phyloP scores from a whole-genome alignment of 2,329 filamentous ascomycete species.

The Apiospora aurea region DNA sequence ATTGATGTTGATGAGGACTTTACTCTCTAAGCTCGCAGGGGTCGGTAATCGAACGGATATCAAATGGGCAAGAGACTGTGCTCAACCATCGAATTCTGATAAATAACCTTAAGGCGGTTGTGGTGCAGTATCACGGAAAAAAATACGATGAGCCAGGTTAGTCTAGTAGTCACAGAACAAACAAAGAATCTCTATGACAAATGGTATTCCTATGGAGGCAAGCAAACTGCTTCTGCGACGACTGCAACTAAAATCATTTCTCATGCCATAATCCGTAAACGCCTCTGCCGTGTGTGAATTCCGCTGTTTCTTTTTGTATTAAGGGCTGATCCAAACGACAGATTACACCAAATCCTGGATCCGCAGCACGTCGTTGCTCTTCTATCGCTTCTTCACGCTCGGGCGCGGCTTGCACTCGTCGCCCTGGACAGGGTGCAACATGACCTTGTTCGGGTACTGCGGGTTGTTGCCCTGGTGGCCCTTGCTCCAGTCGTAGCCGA shows the following conservation, averaged over 20 bases:
- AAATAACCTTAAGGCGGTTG: too few species aligned
- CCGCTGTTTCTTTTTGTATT: not conserved
- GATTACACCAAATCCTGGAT: not conserved
- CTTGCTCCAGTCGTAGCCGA: slow-evolving; percentile 99
- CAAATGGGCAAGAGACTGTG: too few species aligned
- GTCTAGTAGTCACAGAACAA: too few species aligned
- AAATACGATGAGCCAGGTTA: too few species aligned
- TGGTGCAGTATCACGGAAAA: too few species aligned
- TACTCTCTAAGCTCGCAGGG: too few species aligned
- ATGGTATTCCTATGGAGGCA: slow-evolving; percentile 21
- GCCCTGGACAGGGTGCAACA: slow-evolving; percentile 77
- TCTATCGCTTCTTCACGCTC: slow-evolving; percentile 58
- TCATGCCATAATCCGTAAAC: slow-evolving; percentile 18
- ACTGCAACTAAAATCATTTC: slow-evolving; percentile 20
- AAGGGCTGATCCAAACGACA: slow-evolving; percentile 12
- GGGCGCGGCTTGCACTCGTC: slow-evolving; percentile 70
- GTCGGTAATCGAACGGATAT: too few species aligned
- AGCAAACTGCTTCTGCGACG: slow-evolving; percentile 2
- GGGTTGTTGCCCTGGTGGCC: slow-evolving; percentile 86
- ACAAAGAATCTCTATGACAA: not conserved
- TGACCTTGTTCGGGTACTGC: slow-evolving; percentile 78
- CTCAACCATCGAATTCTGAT: too few species aligned
- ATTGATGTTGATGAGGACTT: too few species aligned
- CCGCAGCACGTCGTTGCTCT: not conserved
- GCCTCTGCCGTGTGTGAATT: slow-evolving; percentile 3